Conservation (phyloP, 2,329 filamentous ascomycete genomes). For the Verticillium alfalfae region DNA sequence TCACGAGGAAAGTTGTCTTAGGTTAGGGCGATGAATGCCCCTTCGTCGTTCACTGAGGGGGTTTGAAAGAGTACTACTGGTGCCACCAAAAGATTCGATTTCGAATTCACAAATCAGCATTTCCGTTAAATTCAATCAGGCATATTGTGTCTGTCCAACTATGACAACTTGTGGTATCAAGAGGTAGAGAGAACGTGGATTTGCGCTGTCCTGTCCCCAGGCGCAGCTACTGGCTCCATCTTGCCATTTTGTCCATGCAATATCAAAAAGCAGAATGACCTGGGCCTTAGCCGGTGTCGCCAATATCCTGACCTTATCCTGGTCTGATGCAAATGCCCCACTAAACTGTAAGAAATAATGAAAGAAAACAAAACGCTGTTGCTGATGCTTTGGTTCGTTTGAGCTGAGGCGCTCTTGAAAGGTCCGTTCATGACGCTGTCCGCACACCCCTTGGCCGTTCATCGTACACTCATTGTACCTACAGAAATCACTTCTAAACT, state of each 20-base stretch:
- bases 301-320: background rate
- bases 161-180: background rate
- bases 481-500: constrained; percentile 1
- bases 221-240: background rate
- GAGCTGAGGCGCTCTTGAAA: background rate
- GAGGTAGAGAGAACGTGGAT: background rate
- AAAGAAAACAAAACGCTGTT: background rate
- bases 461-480: background rate
- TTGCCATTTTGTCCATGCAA: background rate
- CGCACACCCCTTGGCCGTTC: background rate
- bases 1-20: too few species aligned
- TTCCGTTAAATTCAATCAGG: background rate
- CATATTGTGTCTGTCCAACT: background rate
- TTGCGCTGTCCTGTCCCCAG: background rate
- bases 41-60: too few species aligned
- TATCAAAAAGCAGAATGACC: background rate
- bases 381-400: background rate
- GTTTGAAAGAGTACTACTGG: too few species aligned
- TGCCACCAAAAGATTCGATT: background rate
- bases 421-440: background rate
- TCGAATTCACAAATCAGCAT: background rate
- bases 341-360: too few species aligned
- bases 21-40: too few species aligned
- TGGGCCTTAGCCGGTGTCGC: background rate
- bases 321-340: background rate